Evolutionary conservation across 2,329 filamentous ascomycete genomes (phyloP).

Genomic region (Diaporthe humulicola): DNA sequence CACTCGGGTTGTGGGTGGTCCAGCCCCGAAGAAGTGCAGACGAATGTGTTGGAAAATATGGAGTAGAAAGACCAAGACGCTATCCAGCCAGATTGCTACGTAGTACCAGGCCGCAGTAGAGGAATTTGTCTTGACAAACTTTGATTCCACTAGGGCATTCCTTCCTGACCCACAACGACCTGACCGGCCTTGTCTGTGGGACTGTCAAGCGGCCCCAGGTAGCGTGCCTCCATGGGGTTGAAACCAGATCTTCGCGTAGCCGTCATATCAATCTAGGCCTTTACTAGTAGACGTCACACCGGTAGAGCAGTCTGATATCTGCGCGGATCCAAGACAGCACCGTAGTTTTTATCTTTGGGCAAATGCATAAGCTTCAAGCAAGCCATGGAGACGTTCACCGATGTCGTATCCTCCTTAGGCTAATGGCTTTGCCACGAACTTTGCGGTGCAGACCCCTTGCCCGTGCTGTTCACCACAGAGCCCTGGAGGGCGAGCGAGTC

Average conservation of each 20-base stretch:
- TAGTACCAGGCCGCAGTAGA: no score
- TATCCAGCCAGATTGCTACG: slow-evolving; percentile 1
- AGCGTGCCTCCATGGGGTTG: slow-evolving; percentile 1
- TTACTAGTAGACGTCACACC: neutral
- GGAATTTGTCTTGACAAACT: neutral
- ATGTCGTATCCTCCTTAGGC: neutral
- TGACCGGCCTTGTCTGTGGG: neutral
- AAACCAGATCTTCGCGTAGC: neutral
- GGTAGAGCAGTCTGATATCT: neutral
- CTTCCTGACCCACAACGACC: neutral
- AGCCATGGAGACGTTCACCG: neutral
- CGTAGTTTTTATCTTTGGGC: neutral
- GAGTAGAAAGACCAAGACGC: neutral
- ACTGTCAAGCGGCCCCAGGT: neutral
- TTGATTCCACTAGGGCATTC: neutral
- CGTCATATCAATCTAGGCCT: neutral
- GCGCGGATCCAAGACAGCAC: neutral
- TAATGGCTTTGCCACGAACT: neutral
- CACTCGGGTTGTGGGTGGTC: neutral
- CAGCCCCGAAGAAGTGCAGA: neutral
- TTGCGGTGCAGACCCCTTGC: neutral
- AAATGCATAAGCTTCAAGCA: neutral
- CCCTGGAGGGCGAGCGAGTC: neutral
- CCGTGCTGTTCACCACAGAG: neutral
- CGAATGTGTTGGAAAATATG: neutral